Evolutionary conservation across 345 rosid species (phyloP), one percentile per base, ranked within the genome.

Genomic region (Euphorbia peplus): DNA sequence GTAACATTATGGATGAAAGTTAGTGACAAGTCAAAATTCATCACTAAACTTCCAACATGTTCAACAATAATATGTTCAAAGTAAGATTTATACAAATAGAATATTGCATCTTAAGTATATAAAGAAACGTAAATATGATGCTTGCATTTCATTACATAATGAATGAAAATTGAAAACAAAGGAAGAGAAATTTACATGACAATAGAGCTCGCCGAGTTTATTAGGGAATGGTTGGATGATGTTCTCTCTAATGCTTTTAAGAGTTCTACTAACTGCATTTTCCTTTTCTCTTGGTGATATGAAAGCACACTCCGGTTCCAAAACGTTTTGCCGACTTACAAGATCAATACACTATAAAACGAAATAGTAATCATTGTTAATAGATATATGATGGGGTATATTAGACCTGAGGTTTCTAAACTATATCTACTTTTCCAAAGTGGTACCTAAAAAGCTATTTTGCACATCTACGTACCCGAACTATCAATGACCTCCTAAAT

Each of bases 301-400:
- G 4, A 65, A 26, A 9, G 75, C 70, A 48, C 70, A 72, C 46
- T 72, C 18, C 2, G 75, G 66, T 3, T 72, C 70, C 66, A 72
- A 59, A 22, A 72, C 28, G 22, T 73, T 73, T 28, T 58, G 60
- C 3, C 24, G 29, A 28, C 39, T 60, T 37, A 66, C 51, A n/a
- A 66, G 21, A n/a, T 59, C 76, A 8, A 51, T 13, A 60, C 62
- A 26, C 71, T 73, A 12, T 4, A 47, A 24, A 15, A 15, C 8
- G 29, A 2, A 28, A 53, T 22, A 53, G 1, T 12, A 2, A 0
- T 18, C 11, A n/a, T 51, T 51, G 7, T 4, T 51, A n/a, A 51
- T 51, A 10, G 11, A 0, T 12, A 3, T n/a, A n/a, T n/a, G n/a
- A n/a, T n/a, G n/a, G n/a, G n/a, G n/a, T n/a, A n/a, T n/a, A n/a